phyloP scores from a whole-genome alignment of 768 basidiomycete species.

The Roridomyces roridus region DNA sequence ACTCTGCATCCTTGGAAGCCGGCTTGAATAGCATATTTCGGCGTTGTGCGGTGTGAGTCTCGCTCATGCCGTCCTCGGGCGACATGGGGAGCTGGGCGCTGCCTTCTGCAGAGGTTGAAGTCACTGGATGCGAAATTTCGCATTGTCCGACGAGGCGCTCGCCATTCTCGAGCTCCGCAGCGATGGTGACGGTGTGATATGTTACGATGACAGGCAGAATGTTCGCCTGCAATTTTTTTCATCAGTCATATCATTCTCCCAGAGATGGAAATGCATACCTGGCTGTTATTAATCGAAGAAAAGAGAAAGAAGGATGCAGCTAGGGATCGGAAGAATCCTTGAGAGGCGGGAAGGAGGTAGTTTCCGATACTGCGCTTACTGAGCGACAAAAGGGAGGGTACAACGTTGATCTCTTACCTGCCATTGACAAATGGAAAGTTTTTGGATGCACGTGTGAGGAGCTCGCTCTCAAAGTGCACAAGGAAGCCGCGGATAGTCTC shows the following conservation, averaged over 20 bases:
- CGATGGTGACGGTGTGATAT: conserved; percentile 93
- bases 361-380: conserved; percentile 88
- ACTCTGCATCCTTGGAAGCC: conserved; percentile 53
- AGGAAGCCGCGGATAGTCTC: conserved; percentile 93
- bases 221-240: no score
- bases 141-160: conserved; percentile 87
- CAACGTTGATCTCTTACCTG: no score
- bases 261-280: no score
- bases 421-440: conserved; percentile 94
- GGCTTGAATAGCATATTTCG: conserved; percentile 75
- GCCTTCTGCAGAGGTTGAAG: no score
- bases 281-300: conserved; percentile 87
- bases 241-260: no score
- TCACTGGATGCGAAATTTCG: conserved; percentile 88
- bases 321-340: conserved; percentile 89
- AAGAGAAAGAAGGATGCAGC: conserved; percentile 95
- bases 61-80: conserved; percentile 61
- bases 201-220: conserved; percentile 93
- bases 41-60: conserved; percentile 46
- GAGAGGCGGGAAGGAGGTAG: conserved; percentile 89
- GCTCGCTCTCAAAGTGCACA: conserved; percentile 89
- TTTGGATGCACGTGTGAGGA: conserved; percentile 90
- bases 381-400: background rate
- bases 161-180: conserved; percentile 85
- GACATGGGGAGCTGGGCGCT: conserved; percentile 40